Percentiles rank a stretch among this genome's conserved stretches.
Evolutionary conservation across 2,329 filamentous ascomycete genomes (phyloP).

Genomic region (Clonostachys sp.): DNA sequence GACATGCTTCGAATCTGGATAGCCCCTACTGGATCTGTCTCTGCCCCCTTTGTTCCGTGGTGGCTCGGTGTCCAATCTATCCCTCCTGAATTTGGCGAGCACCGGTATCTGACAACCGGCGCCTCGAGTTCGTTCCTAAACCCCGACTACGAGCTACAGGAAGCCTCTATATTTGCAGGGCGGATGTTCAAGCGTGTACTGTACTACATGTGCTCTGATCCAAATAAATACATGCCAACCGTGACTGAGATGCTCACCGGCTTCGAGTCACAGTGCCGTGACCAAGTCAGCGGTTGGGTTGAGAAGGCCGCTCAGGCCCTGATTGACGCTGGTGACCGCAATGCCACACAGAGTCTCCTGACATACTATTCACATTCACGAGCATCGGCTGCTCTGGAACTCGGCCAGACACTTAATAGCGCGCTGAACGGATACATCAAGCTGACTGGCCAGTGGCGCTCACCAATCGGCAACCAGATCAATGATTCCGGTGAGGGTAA

Average conservation of each 20-base stretch:
- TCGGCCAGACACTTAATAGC: constrained; percentile 10
- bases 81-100: constrained; percentile 16
- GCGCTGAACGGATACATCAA: constrained; percentile 16
- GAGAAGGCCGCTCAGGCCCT: constrained; percentile 11
- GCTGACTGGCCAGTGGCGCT: constrained; percentile 12
- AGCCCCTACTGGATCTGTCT: constrained; percentile 15
- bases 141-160: constrained; percentile 16
- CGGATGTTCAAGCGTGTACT: constrained; percentile 18
- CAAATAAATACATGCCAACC: constrained; percentile 11
- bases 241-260: constrained; percentile 13
- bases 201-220: constrained; percentile 19
- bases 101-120: constrained; percentile 17
- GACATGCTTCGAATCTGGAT: constrained; percentile 16
- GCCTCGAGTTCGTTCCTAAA: constrained; percentile 15
- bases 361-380: constrained; percentile 14
- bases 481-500: constrained; percentile 21
- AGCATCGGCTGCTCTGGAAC: constrained; percentile 11
- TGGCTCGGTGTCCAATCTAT: constrained; percentile 15
- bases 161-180: constrained; percentile 15
- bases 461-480: constrained; percentile 18
- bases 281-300: constrained; percentile 8
- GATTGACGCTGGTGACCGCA: constrained; percentile 7
- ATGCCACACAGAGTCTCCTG: constrained; percentile 10
- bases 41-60: constrained; percentile 17
- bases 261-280: constrained; percentile 12